Base-by-base conservation (phyloP, 345 rosid genomes). In the Corymbia maculata region DNA sequence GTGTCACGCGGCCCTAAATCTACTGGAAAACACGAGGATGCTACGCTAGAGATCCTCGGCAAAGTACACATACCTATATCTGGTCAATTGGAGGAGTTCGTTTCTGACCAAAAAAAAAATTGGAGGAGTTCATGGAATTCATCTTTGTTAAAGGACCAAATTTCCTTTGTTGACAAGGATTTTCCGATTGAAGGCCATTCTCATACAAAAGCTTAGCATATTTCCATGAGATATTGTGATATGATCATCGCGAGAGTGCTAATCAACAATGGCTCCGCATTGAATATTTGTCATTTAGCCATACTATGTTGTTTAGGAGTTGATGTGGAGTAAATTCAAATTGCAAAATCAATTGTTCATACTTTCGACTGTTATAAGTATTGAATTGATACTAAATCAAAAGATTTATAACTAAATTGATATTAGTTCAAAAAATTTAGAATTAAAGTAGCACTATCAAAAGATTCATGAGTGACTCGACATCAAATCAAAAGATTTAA, bases 201-300 rank as follows among this genome's bases (percentile, higher is more conserved):
- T 51, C 52, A 51, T 59, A 59, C 66, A 6, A 59, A 59, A 59
- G 30, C 26, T 59, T 59, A 22, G 66, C 26, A 59, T 26, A 59
- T 59, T 22, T 59, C 14, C 11, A 6, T 59, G 6, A 26, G 66
- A 24, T 59, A 59, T 0, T 13, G 24, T 0, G 3, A 24, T 26
- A 24, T 0, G 66, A n/a, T 13, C 9, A n/a, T 59, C 9, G 66
- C 14, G 3, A 59, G 3, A 59, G 13, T 59, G 64, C 64, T 57
- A 6, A 57, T 24, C 0, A 13, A 59, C n/a, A 26, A 5, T 0
- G 1, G 30, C n/a, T 59, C 14, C 6, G 0, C 14, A 0, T 59
- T 59, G 3, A 26, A 59, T 59, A 59, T 59, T 4, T 59, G n/a
- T 28, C 66, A 6, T 59, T 22, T 24, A 24, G 13, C 66, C 14